Percentiles rank a stretch among this genome's conserved stretches.
Evolutionary conservation across 106 monocot genomes (phyloP).

Genomic region (Gastrodia elata): DNA sequence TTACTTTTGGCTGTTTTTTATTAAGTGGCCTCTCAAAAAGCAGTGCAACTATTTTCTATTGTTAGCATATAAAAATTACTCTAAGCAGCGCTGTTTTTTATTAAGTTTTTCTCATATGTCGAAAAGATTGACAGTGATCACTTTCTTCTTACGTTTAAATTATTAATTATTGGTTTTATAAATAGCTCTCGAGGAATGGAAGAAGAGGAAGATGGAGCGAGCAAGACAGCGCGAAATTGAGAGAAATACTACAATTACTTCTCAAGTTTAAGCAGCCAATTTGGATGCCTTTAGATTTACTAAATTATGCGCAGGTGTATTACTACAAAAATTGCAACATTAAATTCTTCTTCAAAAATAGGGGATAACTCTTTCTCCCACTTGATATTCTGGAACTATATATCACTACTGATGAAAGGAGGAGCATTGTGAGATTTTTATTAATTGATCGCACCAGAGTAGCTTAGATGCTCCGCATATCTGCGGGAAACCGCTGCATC

Average conservation of each 20-base stretch:
- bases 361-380: too few species aligned
- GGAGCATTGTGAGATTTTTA: background rate
- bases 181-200: slow-evolving; percentile 27
- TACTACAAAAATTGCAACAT: too few species aligned
- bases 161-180: background rate
- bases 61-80: too few species aligned
- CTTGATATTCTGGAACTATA: too few species aligned
- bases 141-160: background rate
- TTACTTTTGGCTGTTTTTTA: too few species aligned
- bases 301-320: too few species aligned
- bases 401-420: too few species aligned
- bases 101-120: background rate
- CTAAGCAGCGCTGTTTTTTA: too few species aligned
- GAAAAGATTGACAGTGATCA: background rate
- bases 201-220: slow-evolving; percentile 22
- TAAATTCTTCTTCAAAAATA: too few species aligned
- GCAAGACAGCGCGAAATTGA: slow-evolving; percentile 22
- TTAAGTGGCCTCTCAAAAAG: too few species aligned
- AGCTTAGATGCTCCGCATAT: background rate
- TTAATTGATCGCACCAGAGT: background rate
- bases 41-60: too few species aligned
- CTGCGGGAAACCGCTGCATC: background rate
- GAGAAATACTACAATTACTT: slow-evolving; percentile 8
- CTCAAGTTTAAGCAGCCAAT: background rate
- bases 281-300: too few species aligned